Conservation (phyloP, 2,329 filamentous ascomycete genomes). For the Akanthomyces uredinophilus region DNA sequence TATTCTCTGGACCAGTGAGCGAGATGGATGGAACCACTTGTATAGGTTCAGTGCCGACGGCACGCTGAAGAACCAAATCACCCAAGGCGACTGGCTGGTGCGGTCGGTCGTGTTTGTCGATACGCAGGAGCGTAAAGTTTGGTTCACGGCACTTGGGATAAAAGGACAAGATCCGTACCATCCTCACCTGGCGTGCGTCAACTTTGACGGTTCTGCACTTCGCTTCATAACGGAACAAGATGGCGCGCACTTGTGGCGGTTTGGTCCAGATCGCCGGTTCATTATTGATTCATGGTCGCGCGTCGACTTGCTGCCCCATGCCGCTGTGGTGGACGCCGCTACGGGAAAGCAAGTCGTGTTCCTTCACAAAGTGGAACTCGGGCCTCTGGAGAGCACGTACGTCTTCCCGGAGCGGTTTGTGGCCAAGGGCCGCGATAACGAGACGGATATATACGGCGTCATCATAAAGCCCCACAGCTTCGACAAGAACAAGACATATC, state of each 20-base stretch:
- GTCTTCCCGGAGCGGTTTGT: conserved; percentile 22
- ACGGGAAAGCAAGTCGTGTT: conserved; percentile 16
- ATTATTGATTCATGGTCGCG: conserved; percentile 24
- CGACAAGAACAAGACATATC: conserved; percentile 22
- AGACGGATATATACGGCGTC: conserved; percentile 24
- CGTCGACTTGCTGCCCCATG: conserved; percentile 20
- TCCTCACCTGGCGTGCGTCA: conserved; percentile 20
- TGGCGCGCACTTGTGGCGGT: conserved; percentile 23
- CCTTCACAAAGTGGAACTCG: conserved; percentile 16
- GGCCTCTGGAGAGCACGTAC: background rate
- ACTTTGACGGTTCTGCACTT: conserved; percentile 24
- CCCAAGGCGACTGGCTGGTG: conserved; percentile 24
- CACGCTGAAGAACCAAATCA: conserved; percentile 19
- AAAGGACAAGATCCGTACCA: conserved; percentile 24
- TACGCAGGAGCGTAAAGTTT: conserved; percentile 17
- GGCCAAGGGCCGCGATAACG: conserved; percentile 22
- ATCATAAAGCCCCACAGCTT: conserved; percentile 24
- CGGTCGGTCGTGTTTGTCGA: conserved; percentile 21
- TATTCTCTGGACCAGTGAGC: conserved; percentile 27
- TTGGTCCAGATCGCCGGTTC: conserved; percentile 20
- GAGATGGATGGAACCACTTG: conserved; percentile 26
- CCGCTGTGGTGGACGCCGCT: conserved; percentile 18
- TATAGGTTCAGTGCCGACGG: conserved; percentile 21
- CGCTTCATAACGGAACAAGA: conserved; percentile 23
- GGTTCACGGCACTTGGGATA: conserved; percentile 22